These are phyloP conservation scores for Phialophora tarda DNA, from an alignment of 2,329 filamentous ascomycete genomes.

Conservation along the genomic window DNA sequence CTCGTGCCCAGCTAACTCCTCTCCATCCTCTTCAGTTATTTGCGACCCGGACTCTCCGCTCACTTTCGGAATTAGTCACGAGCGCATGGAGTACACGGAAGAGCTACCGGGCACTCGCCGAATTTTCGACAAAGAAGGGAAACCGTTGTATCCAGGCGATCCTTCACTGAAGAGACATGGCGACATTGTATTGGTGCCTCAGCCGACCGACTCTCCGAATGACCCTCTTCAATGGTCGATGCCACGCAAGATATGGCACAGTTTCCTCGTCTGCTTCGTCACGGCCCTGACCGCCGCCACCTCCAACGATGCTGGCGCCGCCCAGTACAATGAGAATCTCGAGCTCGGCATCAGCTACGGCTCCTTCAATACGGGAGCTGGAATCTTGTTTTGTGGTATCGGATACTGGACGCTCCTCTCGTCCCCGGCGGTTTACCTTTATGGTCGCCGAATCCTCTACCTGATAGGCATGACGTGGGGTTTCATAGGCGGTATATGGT, in stretches of 20 bases:
- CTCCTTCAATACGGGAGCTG: slow-evolving; percentile 63
- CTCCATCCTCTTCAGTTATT: slow-evolving; percentile 1
- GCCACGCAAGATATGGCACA: slow-evolving; percentile 58
- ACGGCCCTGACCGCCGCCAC: slow-evolving; percentile 63
- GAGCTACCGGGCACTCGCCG: slow-evolving; percentile 38
- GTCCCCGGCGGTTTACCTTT: slow-evolving; percentile 60
- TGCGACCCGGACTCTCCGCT: background rate
- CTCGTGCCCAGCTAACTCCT: slow-evolving; percentile 10
- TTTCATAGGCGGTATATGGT: slow-evolving; percentile 61
- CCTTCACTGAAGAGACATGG: slow-evolving; percentile 41
- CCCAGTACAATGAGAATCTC: slow-evolving; percentile 57
- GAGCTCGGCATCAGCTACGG: slow-evolving; percentile 59
- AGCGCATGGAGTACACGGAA: slow-evolving; percentile 31
- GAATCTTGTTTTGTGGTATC: slow-evolving; percentile 62
- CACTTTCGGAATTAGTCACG: background rate
- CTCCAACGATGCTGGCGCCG: slow-evolving; percentile 61
- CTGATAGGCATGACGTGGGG: slow-evolving; percentile 58
- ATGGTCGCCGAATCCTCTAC: slow-evolving; percentile 62
- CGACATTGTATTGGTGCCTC: slow-evolving; percentile 60
- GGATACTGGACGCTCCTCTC: slow-evolving; percentile 62
- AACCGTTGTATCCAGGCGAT: slow-evolving; percentile 29
- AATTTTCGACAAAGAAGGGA: slow-evolving; percentile 38
- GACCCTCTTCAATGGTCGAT: slow-evolving; percentile 60
- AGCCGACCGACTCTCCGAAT: slow-evolving; percentile 59
- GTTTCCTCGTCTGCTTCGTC: slow-evolving; percentile 59